Evolutionary conservation across 352 stramenopile genomes (phyloP).

Genomic region (Globisporangium nodosum): DNA sequence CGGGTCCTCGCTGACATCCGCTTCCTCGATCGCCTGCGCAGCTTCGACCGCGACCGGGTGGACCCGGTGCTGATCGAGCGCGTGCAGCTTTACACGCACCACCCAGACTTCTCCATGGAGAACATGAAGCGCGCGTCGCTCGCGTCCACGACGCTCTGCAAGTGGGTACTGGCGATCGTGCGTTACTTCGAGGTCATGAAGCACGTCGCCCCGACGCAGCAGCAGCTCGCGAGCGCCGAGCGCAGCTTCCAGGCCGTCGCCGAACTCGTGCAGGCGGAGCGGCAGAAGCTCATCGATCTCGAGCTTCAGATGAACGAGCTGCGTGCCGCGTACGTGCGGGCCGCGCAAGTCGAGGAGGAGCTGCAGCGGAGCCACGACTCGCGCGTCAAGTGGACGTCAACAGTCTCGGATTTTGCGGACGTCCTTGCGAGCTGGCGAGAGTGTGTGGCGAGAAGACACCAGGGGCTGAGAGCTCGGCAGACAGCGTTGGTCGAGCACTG

Average conservation of each 20-base stretch:
- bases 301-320: slow-evolving; percentile 46
- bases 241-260: slow-evolving; percentile 34
- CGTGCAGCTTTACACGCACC: slow-evolving; percentile 54
- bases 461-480: slow-evolving; percentile 17
- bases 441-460: slow-evolving; percentile 17
- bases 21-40: slow-evolving; percentile 54
- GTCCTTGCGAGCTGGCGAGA: slow-evolving; percentile 36
- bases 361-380: slow-evolving; percentile 48
- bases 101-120: slow-evolving; percentile 74
- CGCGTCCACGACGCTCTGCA: slow-evolving; percentile 62
- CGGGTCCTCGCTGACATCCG: slow-evolving; percentile 61
- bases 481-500: slow-evolving; percentile 31
- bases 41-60: slow-evolving; percentile 54
- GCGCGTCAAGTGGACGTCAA: slow-evolving; percentile 33
- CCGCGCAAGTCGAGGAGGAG: slow-evolving; percentile 34
- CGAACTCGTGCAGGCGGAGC: slow-evolving; percentile 31
- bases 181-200: slow-evolving; percentile 70
- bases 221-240: slow-evolving; percentile 37
- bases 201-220: slow-evolving; percentile 42
- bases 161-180: slow-evolving; percentile 66
- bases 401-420: slow-evolving; percentile 28
- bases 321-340: slow-evolving; percentile 22
- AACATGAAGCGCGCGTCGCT: slow-evolving; percentile 69
- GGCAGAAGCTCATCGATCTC: slow-evolving; percentile 45
- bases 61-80: slow-evolving; percentile 38